phyloP scores from a whole-genome alignment of 768 basidiomycete species.

The Macrolepiota fuliginosa region DNA sequence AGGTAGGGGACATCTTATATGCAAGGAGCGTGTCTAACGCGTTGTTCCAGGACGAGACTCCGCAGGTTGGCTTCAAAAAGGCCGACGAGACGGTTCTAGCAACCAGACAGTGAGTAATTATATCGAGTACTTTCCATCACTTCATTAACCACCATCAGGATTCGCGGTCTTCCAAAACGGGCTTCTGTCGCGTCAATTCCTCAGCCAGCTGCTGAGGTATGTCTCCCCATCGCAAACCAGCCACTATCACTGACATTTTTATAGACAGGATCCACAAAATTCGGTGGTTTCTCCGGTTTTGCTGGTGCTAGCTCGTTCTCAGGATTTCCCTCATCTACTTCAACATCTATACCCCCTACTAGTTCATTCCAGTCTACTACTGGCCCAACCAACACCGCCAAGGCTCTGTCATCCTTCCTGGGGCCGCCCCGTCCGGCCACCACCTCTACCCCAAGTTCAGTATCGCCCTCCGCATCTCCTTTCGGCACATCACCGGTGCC shows the following conservation, averaged over 20 bases:
- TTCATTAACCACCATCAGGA: conserved; percentile 38
- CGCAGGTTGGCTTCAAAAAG: conserved; percentile 42
- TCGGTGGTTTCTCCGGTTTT: conserved; percentile 53
- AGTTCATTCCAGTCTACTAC: conserved; percentile 8
- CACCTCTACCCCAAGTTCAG: not conserved
- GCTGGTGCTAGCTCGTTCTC: conserved; percentile 39
- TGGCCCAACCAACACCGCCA: conserved; percentile 4
- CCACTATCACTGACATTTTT: not conserved
- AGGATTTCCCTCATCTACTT: conserved; percentile 13
- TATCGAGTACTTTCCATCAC: not conserved
- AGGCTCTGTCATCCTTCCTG: conserved; percentile 6
- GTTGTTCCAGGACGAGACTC: conserved; percentile 17
- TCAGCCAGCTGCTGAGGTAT: not conserved
- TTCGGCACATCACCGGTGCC: not conserved
- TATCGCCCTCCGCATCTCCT: not conserved
- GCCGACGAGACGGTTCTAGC: conserved; percentile 59
- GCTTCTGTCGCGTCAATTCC: conserved; percentile 19
- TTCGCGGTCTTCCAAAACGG: conserved; percentile 62
- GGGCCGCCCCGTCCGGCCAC: not conserved
- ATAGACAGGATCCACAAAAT: conserved; percentile 39
- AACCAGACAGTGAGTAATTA: conserved; percentile 49
- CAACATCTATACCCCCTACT: conserved; percentile 14
- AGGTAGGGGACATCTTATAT: conserved; percentile 18
- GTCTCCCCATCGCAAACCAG: not conserved
- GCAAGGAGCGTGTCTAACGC: not conserved